Base-by-base conservation (phyloP, 202 grass and related monocot species). In the Setaria viridis region DNA sequence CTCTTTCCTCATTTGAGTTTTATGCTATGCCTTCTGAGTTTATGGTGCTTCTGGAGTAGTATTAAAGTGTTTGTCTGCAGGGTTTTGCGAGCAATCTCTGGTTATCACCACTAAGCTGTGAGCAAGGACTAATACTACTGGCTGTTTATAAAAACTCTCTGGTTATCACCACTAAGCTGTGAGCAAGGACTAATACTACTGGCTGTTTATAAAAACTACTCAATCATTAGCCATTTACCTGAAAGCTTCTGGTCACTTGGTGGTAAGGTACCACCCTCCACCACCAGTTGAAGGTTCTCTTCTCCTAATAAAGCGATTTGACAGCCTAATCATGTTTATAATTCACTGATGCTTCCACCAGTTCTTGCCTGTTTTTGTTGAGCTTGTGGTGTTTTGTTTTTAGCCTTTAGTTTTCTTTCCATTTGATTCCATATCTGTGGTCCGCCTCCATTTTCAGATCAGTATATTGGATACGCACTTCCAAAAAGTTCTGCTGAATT, bases 261-360 rank as follows among this genome's bases (percentile, higher is more conserved):
- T 77, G 46, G 47, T 21, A 62, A 70, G 19, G 41, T 62, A 58
- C 70, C 55, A 74, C 43, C 74, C 33, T 67, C 42, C 55, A 5
- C 25, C 45, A 65, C 70, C 70, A 41, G 75, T 70, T 72, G 20
- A 55, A 46, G 79, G 42, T 62, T 11, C 3, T 87, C n/a, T 35
- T 75, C 57, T 53, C 74, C 62, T 70, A 71, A 70, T 55, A 84
- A 87, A 87, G 69, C 4, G 69, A 91, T 87, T 84, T 84, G 85
- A 80, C 80, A 76, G 59, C 19, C 70, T 80, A 74, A 12, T 57
- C 19, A 63, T 87, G 75, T 70, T 84, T 80, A 75, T 47, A 43
- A 34, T 74, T 76, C 34, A 53, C 74, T 64, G 89, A 69, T 84
- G 21, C 84, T 55, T 69, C 50, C 80, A 84, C 69, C 43, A 74